Evolutionary conservation across 441 rosid genomes (phyloP), one percentile per base, ranked within the genome.

Genomic region (Populus hybrid): DNA sequence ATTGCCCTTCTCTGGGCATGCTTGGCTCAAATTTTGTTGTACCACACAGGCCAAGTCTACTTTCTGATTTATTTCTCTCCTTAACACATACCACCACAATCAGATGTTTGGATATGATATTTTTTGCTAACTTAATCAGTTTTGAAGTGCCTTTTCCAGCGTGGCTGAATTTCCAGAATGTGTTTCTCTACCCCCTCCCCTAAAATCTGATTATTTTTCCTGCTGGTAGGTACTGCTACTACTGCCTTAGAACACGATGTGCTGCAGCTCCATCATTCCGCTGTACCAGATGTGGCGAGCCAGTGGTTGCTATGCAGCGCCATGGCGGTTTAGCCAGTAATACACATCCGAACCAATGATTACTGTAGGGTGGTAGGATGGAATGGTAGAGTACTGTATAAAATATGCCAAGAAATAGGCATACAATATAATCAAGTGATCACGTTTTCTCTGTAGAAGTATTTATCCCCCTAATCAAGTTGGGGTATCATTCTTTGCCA

Each of bases 181-280:
- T 7, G 7, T 35, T 35, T 35, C 8, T 35, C 8, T 35, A 5
- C 8, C 38, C 38, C 38, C 38, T 35, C 32, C 4, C 4, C 4
- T 35, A 35, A 35, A 35, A 5, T 35, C 38, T 7, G 8, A 35
- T 28, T 30, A 3, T 5, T 35, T 35, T 35, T 75, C 64, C 42
- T 72, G 70, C 74, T 86, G 84, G 74, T 89, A 95, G 99, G 91
- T 93, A 95, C 83, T 95, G 97, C 79, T 93, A 92, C 83, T 92
- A 95, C 81, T 95, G 98, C 84, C 92, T 95, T 23, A 86, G 93
- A 84, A 95, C 97, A 67, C 90, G 97, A 16, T 95, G 95, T 78
- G 87, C 92, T 5, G 91, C 98, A 36, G 79, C 91, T 75, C 82
- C 91, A 77, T 89, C 95, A 0, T 95, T 90, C 86, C 89, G 89